These are phyloP conservation scores for Mucor saturninus DNA, from an alignment of 371 early-diverging fungal genomes.

Conservation along the genomic window DNA sequence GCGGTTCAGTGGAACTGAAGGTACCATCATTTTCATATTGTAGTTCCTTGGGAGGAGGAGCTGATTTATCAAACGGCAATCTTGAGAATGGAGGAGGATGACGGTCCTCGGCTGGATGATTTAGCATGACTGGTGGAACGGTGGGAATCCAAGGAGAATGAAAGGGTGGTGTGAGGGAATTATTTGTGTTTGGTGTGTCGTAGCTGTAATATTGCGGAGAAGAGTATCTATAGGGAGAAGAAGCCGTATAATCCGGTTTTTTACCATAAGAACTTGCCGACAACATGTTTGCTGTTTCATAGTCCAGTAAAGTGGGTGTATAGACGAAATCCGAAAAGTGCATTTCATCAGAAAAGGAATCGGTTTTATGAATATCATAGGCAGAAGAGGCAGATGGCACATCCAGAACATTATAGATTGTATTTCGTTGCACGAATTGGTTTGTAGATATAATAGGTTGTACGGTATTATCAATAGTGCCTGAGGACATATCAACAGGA, in stretches of 20 bases:
- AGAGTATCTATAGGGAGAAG: conserved; percentile 3
- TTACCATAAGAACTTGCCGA: neutral
- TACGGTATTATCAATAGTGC: neutral
- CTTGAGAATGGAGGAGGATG: too few relatives aligned
- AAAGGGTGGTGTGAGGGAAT: neutral
- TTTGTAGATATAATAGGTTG: conserved; percentile 4
- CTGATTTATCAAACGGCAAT: too few relatives aligned
- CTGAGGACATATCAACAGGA: neutral
- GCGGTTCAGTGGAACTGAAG: too few relatives aligned
- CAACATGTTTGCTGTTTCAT: conserved; percentile 2
- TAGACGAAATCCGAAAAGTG: conserved; percentile 28
- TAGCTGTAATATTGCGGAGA: neutral
- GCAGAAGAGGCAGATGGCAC: conserved; percentile 16
- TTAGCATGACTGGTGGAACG: neutral
- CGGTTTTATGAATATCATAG: conserved; percentile 14
- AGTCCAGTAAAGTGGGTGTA: conserved; percentile 24
- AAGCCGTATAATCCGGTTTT: conserved; percentile 5
- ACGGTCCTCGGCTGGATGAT: neutral
- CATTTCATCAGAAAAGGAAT: conserved; percentile 12
- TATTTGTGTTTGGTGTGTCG: neutral
- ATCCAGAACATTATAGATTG: conserved; percentile 3
- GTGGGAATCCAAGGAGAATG: conserved; percentile 4
- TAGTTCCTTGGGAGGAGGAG: too few relatives aligned
- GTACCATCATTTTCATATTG: too few relatives aligned
- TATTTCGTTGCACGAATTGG: neutral